Percentiles rank a stretch among this genome's conserved stretches.
phyloP scores from a whole-genome alignment of 108 stramenopile species.

The Nannochloropsis granulata region DNA sequence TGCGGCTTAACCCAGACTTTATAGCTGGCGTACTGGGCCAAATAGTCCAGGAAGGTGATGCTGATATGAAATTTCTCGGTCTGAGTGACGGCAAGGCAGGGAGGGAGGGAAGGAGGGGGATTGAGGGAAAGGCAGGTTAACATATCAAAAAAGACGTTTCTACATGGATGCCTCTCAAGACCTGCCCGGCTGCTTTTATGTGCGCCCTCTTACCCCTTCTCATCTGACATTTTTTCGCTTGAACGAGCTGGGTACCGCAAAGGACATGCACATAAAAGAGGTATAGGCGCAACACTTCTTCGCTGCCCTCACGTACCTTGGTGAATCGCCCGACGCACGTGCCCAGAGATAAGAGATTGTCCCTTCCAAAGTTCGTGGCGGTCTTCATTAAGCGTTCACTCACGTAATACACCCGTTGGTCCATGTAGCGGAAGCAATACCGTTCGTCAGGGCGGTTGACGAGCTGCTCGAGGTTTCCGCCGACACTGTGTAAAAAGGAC shows the following conservation, averaged over 20 bases:
- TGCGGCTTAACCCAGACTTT: constrained; percentile 98
- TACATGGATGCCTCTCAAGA: not conserved
- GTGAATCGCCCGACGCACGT: constrained; percentile 98
- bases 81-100: not conserved
- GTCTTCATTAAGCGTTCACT: constrained; percentile 39
- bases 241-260: not conserved
- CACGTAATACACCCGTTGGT: constrained; percentile 92
- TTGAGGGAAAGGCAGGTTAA: not conserved
- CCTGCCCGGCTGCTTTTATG: not conserved
- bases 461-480: constrained; percentile 64
- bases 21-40: constrained; percentile 32
- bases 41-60: constrained; percentile 5
- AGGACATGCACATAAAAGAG: not conserved
- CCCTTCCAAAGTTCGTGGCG: constrained; percentile 47
- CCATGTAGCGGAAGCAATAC: constrained; percentile 39
- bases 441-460: constrained; percentile 23
- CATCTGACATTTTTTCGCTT: not conserved
- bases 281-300: not conserved
- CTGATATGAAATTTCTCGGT: not conserved
- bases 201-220: not conserved
- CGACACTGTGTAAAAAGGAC: constrained; percentile 43
- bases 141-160: not conserved
- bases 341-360: constrained; percentile 71
- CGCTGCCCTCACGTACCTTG: constrained; percentile 83
- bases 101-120: not conserved